These are phyloP conservation scores for Hymenoscyphus occultus DNA, from an alignment of 2,329 filamentous ascomycete genomes.

Conservation along the genomic window DNA sequence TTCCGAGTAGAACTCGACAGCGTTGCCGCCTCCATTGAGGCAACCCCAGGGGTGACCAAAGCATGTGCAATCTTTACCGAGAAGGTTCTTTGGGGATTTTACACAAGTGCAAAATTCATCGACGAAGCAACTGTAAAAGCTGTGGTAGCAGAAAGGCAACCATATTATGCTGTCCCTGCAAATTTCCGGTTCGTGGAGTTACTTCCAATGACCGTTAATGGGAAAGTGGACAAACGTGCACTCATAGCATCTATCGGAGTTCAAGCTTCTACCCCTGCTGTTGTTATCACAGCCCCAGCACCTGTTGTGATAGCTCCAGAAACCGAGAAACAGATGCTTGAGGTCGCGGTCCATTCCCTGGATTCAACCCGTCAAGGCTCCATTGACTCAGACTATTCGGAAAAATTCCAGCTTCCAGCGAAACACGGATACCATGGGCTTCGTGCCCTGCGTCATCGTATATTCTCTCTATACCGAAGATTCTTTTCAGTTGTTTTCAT, in stretches of 20 bases:
- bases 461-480: slow-evolving; percentile 54
- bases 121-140: slow-evolving; percentile 32
- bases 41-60: slow-evolving; percentile 45
- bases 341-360: not conserved
- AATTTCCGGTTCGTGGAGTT: slow-evolving; percentile 42
- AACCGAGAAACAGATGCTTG: not conserved
- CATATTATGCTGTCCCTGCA: slow-evolving; percentile 55
- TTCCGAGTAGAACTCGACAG: slow-evolving; percentile 61
- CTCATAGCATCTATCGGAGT: slow-evolving; percentile 33
- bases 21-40: slow-evolving; percentile 49
- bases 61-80: slow-evolving; percentile 48
- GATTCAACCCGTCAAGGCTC: not conserved
- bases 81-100: slow-evolving; percentile 51
- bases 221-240: slow-evolving; percentile 53
- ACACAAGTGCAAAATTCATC: slow-evolving; percentile 37
- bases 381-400: slow-evolving; percentile 12
- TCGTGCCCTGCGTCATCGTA: slow-evolving; percentile 31
- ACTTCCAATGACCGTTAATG: slow-evolving; percentile 52
- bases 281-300: slow-evolving; percentile 25
- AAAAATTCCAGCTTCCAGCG: slow-evolving; percentile 34
- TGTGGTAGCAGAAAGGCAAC: slow-evolving; percentile 37
- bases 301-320: not conserved
- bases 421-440: slow-evolving; percentile 41
- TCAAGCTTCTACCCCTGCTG: slow-evolving; percentile 17
- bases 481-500: slow-evolving; percentile 54